Base-by-base conservation (phyloP, 345 rosid species). In the Syzygium oleosum region DNA sequence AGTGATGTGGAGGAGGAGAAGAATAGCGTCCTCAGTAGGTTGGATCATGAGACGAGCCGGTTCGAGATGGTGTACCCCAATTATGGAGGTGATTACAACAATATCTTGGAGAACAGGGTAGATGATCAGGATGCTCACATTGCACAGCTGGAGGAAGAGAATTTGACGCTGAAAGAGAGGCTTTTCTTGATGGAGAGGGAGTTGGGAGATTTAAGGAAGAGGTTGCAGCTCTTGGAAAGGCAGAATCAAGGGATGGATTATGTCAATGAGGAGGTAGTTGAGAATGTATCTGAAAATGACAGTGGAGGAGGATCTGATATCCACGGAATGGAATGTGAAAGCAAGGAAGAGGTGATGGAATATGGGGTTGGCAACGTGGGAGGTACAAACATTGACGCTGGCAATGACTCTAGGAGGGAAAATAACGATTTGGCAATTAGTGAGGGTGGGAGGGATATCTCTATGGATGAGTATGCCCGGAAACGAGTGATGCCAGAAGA, bases 1-100 rank as follows among this genome's bases (percentile, higher is more conserved):
- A 98, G 99, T 88, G 99, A 98, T 85, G 98, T 98, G 85, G 99
- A 98, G 93, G 99, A 98, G 91, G 99, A 94, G 88, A 96, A 94
- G 86, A 98, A 98, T 83, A 88, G 86, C 89, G 99, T 98, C 85
- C 98, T 96, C 91, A 96, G 98, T 91, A 94, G 99, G 88, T 78
- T 98, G 90, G 99, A 98, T 90, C 99, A 98, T 91, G 99, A 98
- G 91, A 92, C 95, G 92, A 97, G 99, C 86, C 90, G 99, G 91
- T 98, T 98, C 80, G 99, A 98, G 93, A 98, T 98, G 99, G 95
- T 98, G 52, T 96, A 95, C 89, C 99, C 99, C 0, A 96, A 86
- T 87, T 91, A 91, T 53, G 94, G 95, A 3, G 85, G 86, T 52
- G 96, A 94, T 56, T 94, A 94, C 87, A 91, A 94, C 89, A 98